phyloP scores from a whole-genome alignment of 441 rosid genomes.

The Pelargonium citronellum region DNA sequence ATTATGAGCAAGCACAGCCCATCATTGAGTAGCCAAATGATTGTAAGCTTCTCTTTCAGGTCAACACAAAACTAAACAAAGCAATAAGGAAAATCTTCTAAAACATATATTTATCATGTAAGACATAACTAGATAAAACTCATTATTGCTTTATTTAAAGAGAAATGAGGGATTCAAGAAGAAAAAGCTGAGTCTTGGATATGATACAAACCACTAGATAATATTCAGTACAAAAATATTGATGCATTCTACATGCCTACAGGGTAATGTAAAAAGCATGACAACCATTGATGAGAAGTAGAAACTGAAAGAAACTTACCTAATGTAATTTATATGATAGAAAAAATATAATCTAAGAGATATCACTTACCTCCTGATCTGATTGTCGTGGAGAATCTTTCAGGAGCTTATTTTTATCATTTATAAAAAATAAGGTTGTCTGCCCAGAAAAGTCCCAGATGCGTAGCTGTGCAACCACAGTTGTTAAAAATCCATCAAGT shows the following conservation, averaged over 20 bases:
- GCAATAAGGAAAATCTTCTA: not conserved
- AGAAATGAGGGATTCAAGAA: not conserved
- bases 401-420: constrained; percentile 39
- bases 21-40: constrained; percentile 9
- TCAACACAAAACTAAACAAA: not conserved
- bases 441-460: constrained; percentile 78
- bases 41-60: constrained; percentile 6
- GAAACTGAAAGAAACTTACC: not conserved
- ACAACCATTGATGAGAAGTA: not conserved
- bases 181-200: not conserved
- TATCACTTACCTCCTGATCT: constrained; percentile 55
- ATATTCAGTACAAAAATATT: not conserved
- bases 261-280: constrained; percentile 8
- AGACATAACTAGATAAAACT: constrained; percentile 4
- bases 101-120: constrained; percentile 2
- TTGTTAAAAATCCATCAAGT: constrained; percentile 18
- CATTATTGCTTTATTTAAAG: not conserved
- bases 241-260: not conserved
- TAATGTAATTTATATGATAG: not conserved
- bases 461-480: constrained; percentile 43
- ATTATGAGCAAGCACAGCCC: not conserved
- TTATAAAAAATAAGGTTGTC: constrained; percentile 44
- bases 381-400: constrained; percentile 44
- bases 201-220: not conserved
- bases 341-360: not conserved